A percentile compares a stretch with the other conserved stretches of the same genome.
Conservation (phyloP, 1,139 yeast species). For the Taphrina flavorubra region DNA sequence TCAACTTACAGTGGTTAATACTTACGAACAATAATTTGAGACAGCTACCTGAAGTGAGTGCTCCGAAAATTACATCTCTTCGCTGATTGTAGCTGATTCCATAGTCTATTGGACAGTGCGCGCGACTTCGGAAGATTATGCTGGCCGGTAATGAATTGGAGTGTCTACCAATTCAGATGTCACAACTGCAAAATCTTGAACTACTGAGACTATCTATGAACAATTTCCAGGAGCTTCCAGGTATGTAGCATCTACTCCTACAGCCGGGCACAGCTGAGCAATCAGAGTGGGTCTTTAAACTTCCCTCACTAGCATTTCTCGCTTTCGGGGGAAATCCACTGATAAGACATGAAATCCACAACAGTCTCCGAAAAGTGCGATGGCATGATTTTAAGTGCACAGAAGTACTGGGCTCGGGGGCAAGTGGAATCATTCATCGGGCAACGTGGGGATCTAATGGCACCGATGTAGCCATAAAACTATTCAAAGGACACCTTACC, state of each 20-base stretch:
- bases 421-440: conserved; percentile 21
- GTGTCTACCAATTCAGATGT: conserved; percentile 21
- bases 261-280: not conserved
- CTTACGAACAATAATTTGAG: conserved; percentile 29
- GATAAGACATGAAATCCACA: not conserved
- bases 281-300: conserved; percentile 19
- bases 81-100: not conserved
- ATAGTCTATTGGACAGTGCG: conserved; percentile 20
- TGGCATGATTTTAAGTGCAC: conserved; percentile 4
- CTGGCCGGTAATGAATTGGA: conserved; percentile 28
- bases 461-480: conserved; percentile 26
- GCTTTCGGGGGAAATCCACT: conserved; percentile 36
- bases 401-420: conserved; percentile 28
- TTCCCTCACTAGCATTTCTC: conserved; percentile 28
- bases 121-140: conserved; percentile 24
- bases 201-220: conserved; percentile 24
- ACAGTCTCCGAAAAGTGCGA: not conserved
- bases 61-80: not conserved
- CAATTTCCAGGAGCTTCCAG: conserved; percentile 4
- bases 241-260: not conserved
- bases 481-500: conserved; percentile 30
- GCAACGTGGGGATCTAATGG: conserved; percentile 1
- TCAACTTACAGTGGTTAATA: conserved; percentile 24
- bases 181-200: conserved; percentile 8
- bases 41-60: conserved; percentile 10